Base-by-base conservation (phyloP, 495 filamentous ascomycete genomes). In the Penicillium chermesinum region DNA sequence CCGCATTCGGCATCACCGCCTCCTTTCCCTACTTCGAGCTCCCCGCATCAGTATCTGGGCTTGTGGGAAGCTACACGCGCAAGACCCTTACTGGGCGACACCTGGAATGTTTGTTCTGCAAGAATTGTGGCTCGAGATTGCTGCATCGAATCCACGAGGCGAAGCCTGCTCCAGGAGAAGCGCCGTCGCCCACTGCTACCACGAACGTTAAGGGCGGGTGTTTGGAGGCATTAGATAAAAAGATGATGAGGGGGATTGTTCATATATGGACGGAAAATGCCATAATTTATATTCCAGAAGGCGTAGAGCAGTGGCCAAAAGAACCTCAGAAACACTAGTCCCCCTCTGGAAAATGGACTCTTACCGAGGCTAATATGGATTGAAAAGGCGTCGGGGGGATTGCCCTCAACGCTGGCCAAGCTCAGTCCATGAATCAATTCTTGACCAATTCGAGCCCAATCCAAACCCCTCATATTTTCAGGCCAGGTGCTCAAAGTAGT, bases 1-100 rank as follows among this genome's bases (percentile, higher is more conserved):
- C 80, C 13, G 81, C 83, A n/a, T 85, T 83, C 56, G 83, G 84
- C 19, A 76, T 80, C 41, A 80, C 77, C 19, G 83, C 83, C 44
- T 81, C 83, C 53, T 87, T 87, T 57, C 83, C 82, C 6, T 61
- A 63, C 12, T 85, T 85, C 41, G 54, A 68, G 15, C 61, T 84
- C 33, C 78, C 68, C 0, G 49, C 50, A 8, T 51, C 65, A 10
- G 41, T 38, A 62, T 68, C 27, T 50, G 73, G 44, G 63, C 69
- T 33, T 66, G 72, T 44, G 47, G 66, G 44, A 64, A 70, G 12
- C 68, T 80, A 20, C 59, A 79, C 44, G 64, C 68, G 17, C 34
- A 68, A 25, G 63, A 82, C 62, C 62, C 56, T 71, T 5, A 60
- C 58, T 12, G 74, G 74, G 5, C 55, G 70, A 21, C 59, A 62